Percentiles rank a stretch among this genome's conserved stretches.
These are phyloP conservation scores for Gremmenia infestans DNA, from an alignment of 2,329 filamentous ascomycete genomes.

Conservation along the genomic window DNA sequence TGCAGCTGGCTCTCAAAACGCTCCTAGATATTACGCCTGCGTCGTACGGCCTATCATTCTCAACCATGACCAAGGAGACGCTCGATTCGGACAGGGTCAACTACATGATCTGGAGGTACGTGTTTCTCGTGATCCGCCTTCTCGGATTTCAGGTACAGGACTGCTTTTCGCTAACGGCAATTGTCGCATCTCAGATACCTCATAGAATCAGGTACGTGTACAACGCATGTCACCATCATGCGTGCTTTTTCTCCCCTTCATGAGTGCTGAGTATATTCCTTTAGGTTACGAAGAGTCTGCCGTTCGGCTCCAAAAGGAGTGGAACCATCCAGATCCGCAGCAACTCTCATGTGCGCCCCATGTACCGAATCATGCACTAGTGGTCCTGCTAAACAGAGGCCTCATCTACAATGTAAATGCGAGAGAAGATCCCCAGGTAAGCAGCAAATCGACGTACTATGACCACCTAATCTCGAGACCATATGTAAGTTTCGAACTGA, in stretches of 20 bases:
- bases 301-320: constrained; percentile 64
- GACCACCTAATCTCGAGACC: background rate
- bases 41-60: constrained; percentile 7
- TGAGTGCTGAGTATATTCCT: constrained; percentile 9
- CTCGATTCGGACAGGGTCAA: constrained; percentile 64
- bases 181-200: constrained; percentile 30
- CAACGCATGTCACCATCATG: constrained; percentile 2
- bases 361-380: constrained; percentile 60
- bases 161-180: constrained; percentile 28
- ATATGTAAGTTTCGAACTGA: constrained; percentile 1
- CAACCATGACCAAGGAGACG: constrained; percentile 31
- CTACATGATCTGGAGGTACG: constrained; percentile 67
- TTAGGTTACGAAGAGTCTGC: constrained; percentile 64
- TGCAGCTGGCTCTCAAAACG: constrained; percentile 3
- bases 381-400: constrained; percentile 58
- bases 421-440: constrained; percentile 38
- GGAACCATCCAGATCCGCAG: constrained; percentile 58
- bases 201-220: constrained; percentile 31
- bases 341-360: constrained; percentile 59
- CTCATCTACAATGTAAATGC: constrained; percentile 57
- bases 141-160: constrained; percentile 24
- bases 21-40: background rate
- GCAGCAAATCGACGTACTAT: constrained; percentile 9
- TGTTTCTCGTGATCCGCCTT: constrained; percentile 29
- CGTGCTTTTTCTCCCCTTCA: background rate